Evolutionary conservation across 345 rosid genomes (phyloP), one percentile per base, ranked within the genome.

Genomic region (Erysimum cheiranthoides): DNA sequence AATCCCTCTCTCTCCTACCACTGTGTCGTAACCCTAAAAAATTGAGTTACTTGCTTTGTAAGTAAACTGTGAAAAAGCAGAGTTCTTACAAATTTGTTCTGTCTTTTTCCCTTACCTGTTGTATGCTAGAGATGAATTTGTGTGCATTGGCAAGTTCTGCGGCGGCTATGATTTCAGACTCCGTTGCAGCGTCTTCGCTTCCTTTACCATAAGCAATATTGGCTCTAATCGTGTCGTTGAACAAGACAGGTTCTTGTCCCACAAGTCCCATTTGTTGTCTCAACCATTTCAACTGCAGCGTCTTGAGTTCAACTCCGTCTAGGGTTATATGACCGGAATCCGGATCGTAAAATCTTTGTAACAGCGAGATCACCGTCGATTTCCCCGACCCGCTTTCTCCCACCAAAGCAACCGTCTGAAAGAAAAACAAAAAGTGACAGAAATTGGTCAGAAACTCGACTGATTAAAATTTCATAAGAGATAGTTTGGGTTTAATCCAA

Each of bases 301-400:
- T 84, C 77, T 79, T 84, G 34, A 88, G 86, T 47, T 86, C 90
- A 31, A 83, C 76, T 71, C 95, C 90, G 43, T 89, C 97, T 2
- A 91, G 72, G 40, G 82, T 74, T 59, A 91, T 85, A 18, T 75
- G 79, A 49, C 97, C 95, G 0, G 87, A 84, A 74, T 86, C 87
- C 0, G 88, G 84, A 76, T 89, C 86, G 54, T 89, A 89, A 32
- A 91, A 91, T 73, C 95, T 85, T 67, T 86, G 91, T 75, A 91
- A 49, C 51, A 91, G 50, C 1, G 89, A 70, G 25, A 91, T 81
- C 40, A 86, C 86, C 0, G 95, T 89, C 0, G 95, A 91, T 76
- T 91, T 91, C 10, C 97, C 97, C 0, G 90, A 78, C 4, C 95
- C 97, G 27, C 95, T 89, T 74, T 89, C 97, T 60, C 97, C 97